Evolutionary conservation across 805 yeast species (phyloP), one percentile per base, ranked within the genome.

Genomic region (Saccharomycopsis lassenensis): DNA sequence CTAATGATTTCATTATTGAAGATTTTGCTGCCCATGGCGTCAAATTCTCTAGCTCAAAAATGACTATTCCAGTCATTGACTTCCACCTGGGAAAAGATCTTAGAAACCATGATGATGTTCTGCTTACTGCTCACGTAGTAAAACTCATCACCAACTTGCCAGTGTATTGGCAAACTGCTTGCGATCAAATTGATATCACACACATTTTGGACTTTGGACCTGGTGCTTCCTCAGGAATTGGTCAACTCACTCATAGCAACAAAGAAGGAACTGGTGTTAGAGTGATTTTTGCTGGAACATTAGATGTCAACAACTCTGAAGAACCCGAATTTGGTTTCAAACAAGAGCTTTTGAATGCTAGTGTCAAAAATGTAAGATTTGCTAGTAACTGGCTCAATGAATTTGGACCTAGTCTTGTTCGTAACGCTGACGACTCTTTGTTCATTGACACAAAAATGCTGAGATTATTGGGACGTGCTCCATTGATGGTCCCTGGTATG

Each of bases 251-350:
- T 40, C 95, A 86, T 63, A 80, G 94, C 63, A 91, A 89, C 69
- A 91, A 89, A 62, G 98, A 91, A 52, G 99, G 99, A 60, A 85
- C 96, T 35, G 99, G 99, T 61, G 81, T 82, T 33, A 81, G 99
- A 61, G 67, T 89, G 46, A 84, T 91, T 50, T 72, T 93, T 49
- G 97, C 94, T 35, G 97, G 97, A 58, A 77, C 91, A 45, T 64
- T 91, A 42, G 95, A 83, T 48, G 64, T 63, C 37, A 62, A 69
- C 31, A 62, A 71, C 31, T 84, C 80, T 45, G 89, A 84, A 39
- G n/a, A n/a, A n/a, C n/a, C n/a, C n/a, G 97, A 89, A 55, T 81
- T 77, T 49, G 98, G 98, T 25, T 86, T 77, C 73, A 91, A 89
- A 63, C 94, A 89, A 62, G 99, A 91, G 62, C 58, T 91, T 31